Evolutionary conservation across 164 flowering plant species (phyloP), one percentile per base, ranked within the genome.

Genomic region (Echeveria elegans): DNA sequence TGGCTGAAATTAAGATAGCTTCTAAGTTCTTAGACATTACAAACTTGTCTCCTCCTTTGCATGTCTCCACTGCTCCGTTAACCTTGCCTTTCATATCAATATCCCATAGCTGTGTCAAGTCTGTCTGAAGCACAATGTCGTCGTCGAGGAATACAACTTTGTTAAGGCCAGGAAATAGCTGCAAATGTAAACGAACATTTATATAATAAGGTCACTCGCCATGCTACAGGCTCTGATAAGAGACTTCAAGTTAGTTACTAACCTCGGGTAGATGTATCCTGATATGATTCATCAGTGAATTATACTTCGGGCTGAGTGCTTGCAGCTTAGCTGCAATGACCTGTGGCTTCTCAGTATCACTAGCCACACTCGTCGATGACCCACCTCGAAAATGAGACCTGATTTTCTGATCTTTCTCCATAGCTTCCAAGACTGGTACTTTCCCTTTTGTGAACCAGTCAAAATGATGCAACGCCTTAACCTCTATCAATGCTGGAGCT

Each of bases 1-100:
- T 95, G 96, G 7, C 97, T 89, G 70, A 95, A 95, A 83, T 95
- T 95, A 74, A 95, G 70, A 64, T 95, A 95, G 85, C 84, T 92
- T 78, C 83, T 88, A 37, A 89, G 67, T 61, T 64, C 87, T 92
- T 89, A 0, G 97, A 87, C 99, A 92, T 95, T 19, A 95, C 97
- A 68, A 82, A 88, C 66, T 84, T 83, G 68, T 92, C 97, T 12
- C 80, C 89, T 38, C 99, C 97, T n/a, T 74, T 77, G 64, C 99
- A 95, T 50, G 97, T 92, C 67, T 84, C 89, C 9, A 95, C 97
- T n/a, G 99, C 99, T 69, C 99, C 99, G 72, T 95, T 95, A 0
- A 92, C 99, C 67, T 92, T 95, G 7, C 97, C 97, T 31, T 84
- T 67, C 78, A 95, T 79, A 23, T 95, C 91, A 19, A 95, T 88